phyloP scores from a whole-genome alignment of 164 flowering plant species.

The Chimonanthus praecox region DNA sequence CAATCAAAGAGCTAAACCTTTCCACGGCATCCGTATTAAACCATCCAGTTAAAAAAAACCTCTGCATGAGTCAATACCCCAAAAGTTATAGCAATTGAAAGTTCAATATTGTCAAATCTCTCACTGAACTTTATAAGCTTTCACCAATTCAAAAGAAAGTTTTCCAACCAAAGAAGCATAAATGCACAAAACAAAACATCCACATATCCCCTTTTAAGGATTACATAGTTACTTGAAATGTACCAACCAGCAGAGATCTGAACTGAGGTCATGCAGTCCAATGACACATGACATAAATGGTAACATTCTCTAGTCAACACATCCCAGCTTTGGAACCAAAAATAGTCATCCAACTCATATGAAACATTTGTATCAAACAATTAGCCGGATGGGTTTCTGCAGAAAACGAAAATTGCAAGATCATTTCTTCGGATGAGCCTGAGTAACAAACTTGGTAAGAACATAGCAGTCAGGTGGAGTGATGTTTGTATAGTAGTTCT shows the following conservation, averaged over 20 bases:
- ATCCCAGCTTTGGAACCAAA: neutral
- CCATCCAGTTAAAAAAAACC: too few species aligned
- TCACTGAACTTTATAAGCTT: too few species aligned
- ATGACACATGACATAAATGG: neutral
- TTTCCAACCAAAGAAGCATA: neutral
- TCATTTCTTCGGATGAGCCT: constrained; percentile 54
- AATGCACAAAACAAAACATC: neutral
- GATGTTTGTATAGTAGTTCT: constrained; percentile 85
- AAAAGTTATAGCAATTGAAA: too few species aligned
- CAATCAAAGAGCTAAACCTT: too few species aligned
- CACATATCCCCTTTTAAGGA: neutral
- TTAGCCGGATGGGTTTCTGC: neutral
- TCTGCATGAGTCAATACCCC: neutral
- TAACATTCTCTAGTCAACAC: neutral
- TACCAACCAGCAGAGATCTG: neutral
- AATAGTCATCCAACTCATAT: neutral
- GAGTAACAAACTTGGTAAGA: constrained; percentile 54
- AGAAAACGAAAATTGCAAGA: neutral
- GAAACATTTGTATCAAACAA: neutral
- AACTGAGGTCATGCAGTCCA: neutral
- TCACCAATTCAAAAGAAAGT: neutral
- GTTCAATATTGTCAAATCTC: neutral
- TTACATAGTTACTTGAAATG: neutral
- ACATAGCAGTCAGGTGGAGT: constrained; percentile 91
- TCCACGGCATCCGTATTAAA: too few species aligned